Percentiles rank a stretch among this genome's conserved stretches.
Conservation (phyloP, 2,329 filamentous ascomycete genomes). For the Elsinoe perseae region DNA sequence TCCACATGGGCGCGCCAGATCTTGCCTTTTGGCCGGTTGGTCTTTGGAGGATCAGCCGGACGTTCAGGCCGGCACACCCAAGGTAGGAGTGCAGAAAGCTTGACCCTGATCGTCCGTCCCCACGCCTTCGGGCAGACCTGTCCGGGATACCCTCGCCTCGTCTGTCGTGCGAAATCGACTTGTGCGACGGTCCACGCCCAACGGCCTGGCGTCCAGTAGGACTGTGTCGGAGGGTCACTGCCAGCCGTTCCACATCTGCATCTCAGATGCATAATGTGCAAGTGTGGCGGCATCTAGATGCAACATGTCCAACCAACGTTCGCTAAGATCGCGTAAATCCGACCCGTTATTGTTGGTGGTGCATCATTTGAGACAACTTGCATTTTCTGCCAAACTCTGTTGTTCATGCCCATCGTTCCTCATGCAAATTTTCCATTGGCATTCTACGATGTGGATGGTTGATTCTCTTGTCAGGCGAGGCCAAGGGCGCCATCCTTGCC, state of each 20-base stretch:
- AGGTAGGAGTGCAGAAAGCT: neutral
- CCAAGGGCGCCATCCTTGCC: neutral
- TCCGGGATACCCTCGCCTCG: neutral
- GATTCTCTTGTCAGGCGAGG: neutral
- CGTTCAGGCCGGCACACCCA: neutral
- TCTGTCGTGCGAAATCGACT: neutral
- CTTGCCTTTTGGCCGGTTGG: neutral
- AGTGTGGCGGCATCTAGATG: neutral
- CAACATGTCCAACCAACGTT: neutral
- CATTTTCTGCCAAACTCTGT: neutral
- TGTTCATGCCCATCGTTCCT: neutral
- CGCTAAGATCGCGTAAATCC: neutral
- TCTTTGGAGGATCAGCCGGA: neutral
- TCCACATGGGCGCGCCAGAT: neutral
- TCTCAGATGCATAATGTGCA: neutral
- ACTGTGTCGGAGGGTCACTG: neutral
- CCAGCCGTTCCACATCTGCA: neutral
- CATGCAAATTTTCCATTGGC: neutral
- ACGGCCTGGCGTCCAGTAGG: neutral
- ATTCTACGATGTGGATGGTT: neutral
- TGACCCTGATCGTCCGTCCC: slow-evolving; percentile 5
- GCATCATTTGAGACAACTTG: neutral
- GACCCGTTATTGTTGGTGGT: neutral
- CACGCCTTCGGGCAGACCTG: neutral
- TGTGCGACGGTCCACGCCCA: neutral